Evolutionary conservation across 75 land plant genomes (phyloP).

Genomic region (Pinus tabuliformis): DNA sequence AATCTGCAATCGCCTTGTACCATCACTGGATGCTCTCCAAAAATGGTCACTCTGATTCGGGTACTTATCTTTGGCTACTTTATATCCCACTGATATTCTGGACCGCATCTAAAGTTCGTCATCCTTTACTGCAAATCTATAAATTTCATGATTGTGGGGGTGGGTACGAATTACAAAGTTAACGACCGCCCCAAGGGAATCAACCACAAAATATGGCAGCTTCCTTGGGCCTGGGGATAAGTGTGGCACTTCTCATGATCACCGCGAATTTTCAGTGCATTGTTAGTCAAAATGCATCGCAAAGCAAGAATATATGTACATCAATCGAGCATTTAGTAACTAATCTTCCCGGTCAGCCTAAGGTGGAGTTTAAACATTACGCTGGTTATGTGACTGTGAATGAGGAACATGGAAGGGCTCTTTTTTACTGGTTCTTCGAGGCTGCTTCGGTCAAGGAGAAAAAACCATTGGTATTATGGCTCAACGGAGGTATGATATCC

Average conservation of each 20-base stretch:
- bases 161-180: not conserved
- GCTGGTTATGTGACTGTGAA: constrained; percentile 80
- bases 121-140: not conserved
- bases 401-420: constrained; percentile 59
- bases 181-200: not conserved
- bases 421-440: constrained; percentile 92
- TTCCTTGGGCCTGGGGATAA: not conserved
- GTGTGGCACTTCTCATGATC: not conserved
- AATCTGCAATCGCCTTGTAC: too few species aligned
- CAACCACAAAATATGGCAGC: not conserved
- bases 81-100: too few species aligned
- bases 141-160: not conserved
- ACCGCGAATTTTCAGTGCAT: not conserved
- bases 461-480: constrained; percentile 76
- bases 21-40: too few species aligned
- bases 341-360: constrained; percentile 74
- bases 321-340: constrained; percentile 6
- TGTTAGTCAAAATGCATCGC: not conserved
- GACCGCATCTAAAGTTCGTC: not conserved
- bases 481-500: constrained; percentile 69
- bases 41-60: not conserved
- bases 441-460: constrained; percentile 32
- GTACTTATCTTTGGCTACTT: not conserved
- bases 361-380: constrained; percentile 66
- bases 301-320: not conserved